phyloP scores from a whole-genome alignment of 305 asterid species.

The Nicotiana rustica region DNA sequence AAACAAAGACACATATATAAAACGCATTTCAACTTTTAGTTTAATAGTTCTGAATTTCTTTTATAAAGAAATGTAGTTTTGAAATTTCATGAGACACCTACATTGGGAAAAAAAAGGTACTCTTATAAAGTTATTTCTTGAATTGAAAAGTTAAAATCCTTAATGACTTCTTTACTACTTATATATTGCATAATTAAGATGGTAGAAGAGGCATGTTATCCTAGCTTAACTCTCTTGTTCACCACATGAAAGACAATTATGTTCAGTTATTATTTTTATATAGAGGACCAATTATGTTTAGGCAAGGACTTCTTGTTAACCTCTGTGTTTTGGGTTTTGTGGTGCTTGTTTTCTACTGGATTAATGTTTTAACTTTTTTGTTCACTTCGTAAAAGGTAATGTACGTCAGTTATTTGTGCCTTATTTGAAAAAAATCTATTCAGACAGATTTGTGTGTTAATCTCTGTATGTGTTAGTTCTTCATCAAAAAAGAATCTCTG shows the following conservation, averaged over 20 bases:
- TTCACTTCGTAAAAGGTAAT: neutral
- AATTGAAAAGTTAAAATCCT: slow-evolving; percentile 9
- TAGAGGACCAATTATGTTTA: neutral
- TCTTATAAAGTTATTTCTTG: slow-evolving; percentile 18
- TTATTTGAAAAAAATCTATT: neutral
- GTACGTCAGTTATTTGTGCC: slow-evolving; percentile 5
- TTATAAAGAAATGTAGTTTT: neutral
- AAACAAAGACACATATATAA: neutral
- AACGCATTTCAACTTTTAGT: neutral
- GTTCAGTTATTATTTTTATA: neutral
- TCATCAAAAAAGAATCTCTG: too few relatives aligned
- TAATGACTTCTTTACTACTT: slow-evolving; percentile 11
- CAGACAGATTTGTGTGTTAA: neutral
- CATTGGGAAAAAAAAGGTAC: neutral
- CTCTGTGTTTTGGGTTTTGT: neutral
- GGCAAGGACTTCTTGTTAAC: neutral
- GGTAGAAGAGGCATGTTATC: neutral
- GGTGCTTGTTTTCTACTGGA: slow-evolving; percentile 22
- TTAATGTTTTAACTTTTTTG: neutral
- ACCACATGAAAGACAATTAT: slow-evolving; percentile 4
- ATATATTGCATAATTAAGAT: slow-evolving; percentile 4
- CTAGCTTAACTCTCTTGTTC: slow-evolving; percentile 1
- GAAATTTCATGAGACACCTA: neutral
- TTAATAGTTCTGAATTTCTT: neutral
- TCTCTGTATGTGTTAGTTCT: neutral